Evolutionary conservation across 106 monocot species (phyloP).

Genomic region (Acorus calamus): DNA sequence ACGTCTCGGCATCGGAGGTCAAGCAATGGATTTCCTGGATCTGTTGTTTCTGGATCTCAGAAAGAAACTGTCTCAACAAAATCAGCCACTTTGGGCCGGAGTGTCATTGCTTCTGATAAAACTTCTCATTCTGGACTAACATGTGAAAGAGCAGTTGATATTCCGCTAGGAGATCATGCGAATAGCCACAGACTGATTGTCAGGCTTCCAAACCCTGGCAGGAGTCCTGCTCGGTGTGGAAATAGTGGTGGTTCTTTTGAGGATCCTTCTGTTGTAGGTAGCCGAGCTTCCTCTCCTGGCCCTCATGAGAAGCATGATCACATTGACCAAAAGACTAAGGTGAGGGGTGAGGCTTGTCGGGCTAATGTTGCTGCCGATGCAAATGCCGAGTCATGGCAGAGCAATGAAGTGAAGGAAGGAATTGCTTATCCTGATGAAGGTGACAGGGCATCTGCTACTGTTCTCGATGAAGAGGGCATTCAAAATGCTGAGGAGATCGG

Average conservation of each 20-base stretch:
- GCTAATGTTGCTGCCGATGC: slow-evolving; percentile 12
- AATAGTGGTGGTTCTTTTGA: slow-evolving; percentile 35
- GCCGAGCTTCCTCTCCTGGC: slow-evolving; percentile 58
- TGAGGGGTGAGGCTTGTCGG: slow-evolving; percentile 18
- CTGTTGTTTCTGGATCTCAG: slow-evolving; percentile 18
- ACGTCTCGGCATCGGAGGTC: slow-evolving; percentile 57
- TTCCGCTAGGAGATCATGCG: slow-evolving; percentile 32
- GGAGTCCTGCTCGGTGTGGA: slow-evolving; percentile 36
- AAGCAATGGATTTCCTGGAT: slow-evolving; percentile 45
- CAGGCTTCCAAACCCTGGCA: slow-evolving; percentile 65
- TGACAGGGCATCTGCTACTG: slow-evolving; percentile 15
- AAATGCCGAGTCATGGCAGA: slow-evolving; percentile 22
- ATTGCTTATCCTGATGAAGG: slow-evolving; percentile 27
- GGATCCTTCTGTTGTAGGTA: slow-evolving; percentile 29
- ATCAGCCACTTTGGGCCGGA: slow-evolving; percentile 25
- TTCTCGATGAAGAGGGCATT: slow-evolving; percentile 11
- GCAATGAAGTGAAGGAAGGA: slow-evolving; percentile 35
- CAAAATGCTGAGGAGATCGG: slow-evolving; percentile 19
- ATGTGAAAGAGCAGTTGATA: slow-evolving; percentile 41
- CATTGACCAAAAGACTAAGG: slow-evolving; percentile 32
- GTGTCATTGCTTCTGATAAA: slow-evolving; percentile 23
- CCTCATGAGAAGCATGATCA: slow-evolving; percentile 39
- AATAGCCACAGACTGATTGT: slow-evolving; percentile 74
- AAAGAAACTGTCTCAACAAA: slow-evolving; percentile 46
- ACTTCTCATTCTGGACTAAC: slow-evolving; percentile 29